Conservation (phyloP, 371 early-diverging fungal genomes). For the Encephalitozoon cuniculi region DNA sequence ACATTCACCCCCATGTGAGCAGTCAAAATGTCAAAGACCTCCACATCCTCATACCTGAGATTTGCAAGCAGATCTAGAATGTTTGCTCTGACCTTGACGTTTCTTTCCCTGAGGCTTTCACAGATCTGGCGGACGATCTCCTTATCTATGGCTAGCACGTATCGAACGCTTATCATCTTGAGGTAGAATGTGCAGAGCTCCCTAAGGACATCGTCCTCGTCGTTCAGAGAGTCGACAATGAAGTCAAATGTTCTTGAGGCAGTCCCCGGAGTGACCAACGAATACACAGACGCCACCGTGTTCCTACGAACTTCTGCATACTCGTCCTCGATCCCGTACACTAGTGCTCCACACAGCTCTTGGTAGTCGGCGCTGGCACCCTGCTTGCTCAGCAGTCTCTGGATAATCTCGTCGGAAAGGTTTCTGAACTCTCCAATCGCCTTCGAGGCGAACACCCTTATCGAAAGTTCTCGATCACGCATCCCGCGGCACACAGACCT, state of each 20-base stretch:
- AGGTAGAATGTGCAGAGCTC: neutral
- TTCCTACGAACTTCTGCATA: slow-evolving; percentile 21
- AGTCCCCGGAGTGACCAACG: neutral
- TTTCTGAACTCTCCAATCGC: slow-evolving; percentile 11
- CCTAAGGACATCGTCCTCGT: slow-evolving; percentile 14
- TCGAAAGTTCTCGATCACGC: slow-evolving; percentile 1
- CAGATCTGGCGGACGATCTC: neutral
- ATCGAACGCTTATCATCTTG: neutral
- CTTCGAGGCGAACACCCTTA: slow-evolving; percentile 28
- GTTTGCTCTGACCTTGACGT: neutral
- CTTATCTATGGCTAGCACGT: neutral
- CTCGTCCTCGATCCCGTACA: slow-evolving; percentile 53
- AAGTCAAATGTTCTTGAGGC: slow-evolving; percentile 4
- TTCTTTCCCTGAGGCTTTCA: neutral
- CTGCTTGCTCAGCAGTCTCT: slow-evolving; percentile 13
- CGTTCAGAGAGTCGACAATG: slow-evolving; percentile 31
- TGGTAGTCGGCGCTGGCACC: neutral
- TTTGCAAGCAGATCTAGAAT: neutral
- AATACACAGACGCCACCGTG: slow-evolving; percentile 24
- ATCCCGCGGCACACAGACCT: neutral
- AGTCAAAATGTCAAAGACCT: neutral
- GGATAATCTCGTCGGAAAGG: neutral
- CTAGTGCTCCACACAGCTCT: slow-evolving; percentile 25
- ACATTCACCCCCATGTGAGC: neutral
- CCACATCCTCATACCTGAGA: neutral